Evolutionary conservation across 2,329 filamentous ascomycete species (phyloP), one percentile per base, ranked within the genome.

Genomic region (Zymoseptoria brevis): DNA sequence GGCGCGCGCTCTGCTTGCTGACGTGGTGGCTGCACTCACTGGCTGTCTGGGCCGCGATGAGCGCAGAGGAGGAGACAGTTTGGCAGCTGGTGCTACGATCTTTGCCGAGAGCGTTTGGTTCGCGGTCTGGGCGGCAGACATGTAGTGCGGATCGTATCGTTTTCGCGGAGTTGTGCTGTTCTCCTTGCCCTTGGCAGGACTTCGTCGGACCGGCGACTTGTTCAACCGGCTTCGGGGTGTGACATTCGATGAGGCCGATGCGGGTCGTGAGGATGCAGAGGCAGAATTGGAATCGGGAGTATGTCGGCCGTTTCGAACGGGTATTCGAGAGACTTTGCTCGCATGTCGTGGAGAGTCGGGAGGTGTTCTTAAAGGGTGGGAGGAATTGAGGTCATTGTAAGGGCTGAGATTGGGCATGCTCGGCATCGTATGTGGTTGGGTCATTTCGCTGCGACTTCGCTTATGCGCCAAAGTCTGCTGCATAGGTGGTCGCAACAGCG

Each of bases 31-130:
- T 57, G 84, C 79, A 8, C 89, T 90, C 21, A 95, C 86, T 8
- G 88, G 87, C 69, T 90, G 87, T 55, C 90, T 81, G n/a, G 89
- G 89, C 50, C 89, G 81, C 50, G 90, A 94, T 69, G 89, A 94
- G 69, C 90, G 84, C 54, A 96, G 76, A 8, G 87, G 84, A 3
- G 90, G 90, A 1, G 91, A 95, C 35, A 87, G 81, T 70, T 89
- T 90, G 0, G 88, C 83, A 19, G 81, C 79, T 50, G 88, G 84
- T 35, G 83, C 79, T 59, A 87, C 83, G 64, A 94, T 88, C 71
- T 88, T 89, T 48, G 89, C 88, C 66, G 87, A 86, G 11, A 94
- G 66, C 19, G 66, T 67, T 50, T 70, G 69, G 45, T 64, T 66
- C 49, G 53, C 66, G 13, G 59, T 58, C 13, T 62, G 53, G 13